phyloP scores from a whole-genome alignment of 129 eudicot genomes.

The Flaveria bidentis region DNA sequence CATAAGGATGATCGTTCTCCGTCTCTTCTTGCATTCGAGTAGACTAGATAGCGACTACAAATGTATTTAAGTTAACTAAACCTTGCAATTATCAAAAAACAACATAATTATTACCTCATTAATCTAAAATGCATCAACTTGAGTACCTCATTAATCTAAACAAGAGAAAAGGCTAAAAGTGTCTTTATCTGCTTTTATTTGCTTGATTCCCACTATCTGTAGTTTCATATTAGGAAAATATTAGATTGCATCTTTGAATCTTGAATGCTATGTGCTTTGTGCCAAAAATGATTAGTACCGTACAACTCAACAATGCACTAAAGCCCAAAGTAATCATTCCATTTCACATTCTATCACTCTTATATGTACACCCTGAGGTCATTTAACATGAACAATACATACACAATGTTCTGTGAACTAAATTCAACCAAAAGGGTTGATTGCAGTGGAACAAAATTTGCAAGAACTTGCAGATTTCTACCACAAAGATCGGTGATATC shows the following conservation, averaged over 20 bases:
- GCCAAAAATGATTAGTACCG: conserved; percentile 21
- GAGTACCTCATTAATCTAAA: conserved; percentile 47
- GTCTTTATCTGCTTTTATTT: conserved; percentile 39
- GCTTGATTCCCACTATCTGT: conserved; percentile 40
- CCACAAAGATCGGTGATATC: conserved; percentile 37
- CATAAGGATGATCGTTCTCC: neutral
- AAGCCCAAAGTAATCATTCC: conserved; percentile 24
- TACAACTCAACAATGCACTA: conserved; percentile 31
- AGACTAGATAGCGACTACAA: neutral
- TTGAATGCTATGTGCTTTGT: conserved; percentile 25
- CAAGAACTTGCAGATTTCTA: conserved; percentile 48
- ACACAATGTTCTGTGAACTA: conserved; percentile 29
- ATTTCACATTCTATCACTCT: conserved; percentile 5
- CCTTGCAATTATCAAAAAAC: conserved; percentile 15
- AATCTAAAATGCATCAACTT: neutral
- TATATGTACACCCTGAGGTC: conserved; percentile 31
- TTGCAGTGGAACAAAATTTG: conserved; percentile 19
- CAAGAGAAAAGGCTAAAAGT: conserved; percentile 32
- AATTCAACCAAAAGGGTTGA: conserved; percentile 27
- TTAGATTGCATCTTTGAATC: conserved; percentile 36
- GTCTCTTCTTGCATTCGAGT: neutral
- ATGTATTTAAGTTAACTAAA: neutral
- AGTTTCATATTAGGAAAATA: conserved; percentile 35
- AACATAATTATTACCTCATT: conserved; percentile 18
- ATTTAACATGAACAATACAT: neutral